These are phyloP conservation scores for Aspergillus affinis DNA, from an alignment of 495 filamentous ascomycete genomes.

Conservation along the genomic window DNA sequence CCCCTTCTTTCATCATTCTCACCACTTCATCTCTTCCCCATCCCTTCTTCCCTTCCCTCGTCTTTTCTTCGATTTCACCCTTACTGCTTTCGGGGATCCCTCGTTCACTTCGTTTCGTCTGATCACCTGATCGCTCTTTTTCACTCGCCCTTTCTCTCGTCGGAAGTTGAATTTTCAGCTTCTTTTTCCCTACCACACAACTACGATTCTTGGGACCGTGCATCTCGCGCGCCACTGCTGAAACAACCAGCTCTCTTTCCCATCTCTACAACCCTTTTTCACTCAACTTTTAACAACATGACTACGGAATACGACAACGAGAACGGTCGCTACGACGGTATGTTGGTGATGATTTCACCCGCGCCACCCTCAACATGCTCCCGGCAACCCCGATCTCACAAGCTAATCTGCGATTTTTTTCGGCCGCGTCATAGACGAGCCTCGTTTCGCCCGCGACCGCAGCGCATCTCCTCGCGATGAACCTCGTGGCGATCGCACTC, in stretches of 20 bases:
- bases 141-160: constrained; percentile 3
- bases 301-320: constrained; percentile 85
- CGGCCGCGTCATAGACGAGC: constrained; percentile 58
- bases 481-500: constrained; percentile 69
- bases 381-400: constrained; percentile 16
- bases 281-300: constrained; percentile 32
- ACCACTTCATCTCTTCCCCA: constrained; percentile 1
- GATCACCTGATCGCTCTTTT: constrained; percentile 1
- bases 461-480: constrained; percentile 88
- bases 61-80: constrained; percentile 13
- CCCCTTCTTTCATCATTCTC: constrained; percentile 7
- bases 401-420: constrained; percentile 23
- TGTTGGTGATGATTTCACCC: constrained; percentile 29
- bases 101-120: not conserved
- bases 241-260: constrained; percentile 15
- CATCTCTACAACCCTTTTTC: constrained; percentile 18
- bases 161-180: constrained; percentile 17
- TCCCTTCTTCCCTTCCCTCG: constrained; percentile 14
- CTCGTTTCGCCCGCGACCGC: constrained; percentile 82
- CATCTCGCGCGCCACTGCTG: constrained; percentile 17
- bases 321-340: constrained; percentile 84
- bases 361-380: constrained; percentile 10
- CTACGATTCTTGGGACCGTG: not conserved
- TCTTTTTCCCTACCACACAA: not conserved
- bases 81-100: not conserved